Conservation (phyloP, 2,329 filamentous ascomycete species). For the Xylariomycetidae sp. region DNA sequence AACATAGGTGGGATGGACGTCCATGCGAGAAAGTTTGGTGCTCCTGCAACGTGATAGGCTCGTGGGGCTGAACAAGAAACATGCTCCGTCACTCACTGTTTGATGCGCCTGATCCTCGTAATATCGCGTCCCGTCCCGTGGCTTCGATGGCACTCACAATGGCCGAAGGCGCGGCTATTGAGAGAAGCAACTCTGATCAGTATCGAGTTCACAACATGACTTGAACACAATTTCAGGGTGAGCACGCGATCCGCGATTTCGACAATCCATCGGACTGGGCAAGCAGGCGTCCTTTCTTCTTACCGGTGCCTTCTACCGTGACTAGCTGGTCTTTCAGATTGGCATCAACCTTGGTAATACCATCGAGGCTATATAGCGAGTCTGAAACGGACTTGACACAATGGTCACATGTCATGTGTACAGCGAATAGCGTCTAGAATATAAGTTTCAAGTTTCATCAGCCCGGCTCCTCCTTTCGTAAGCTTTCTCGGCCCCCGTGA, state of each 20-base stretch:
- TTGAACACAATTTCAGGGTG: not conserved
- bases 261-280: no score
- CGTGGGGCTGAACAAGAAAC: constrained; percentile 8
- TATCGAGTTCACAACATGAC: constrained; percentile 8
- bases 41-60: constrained; percentile 1
- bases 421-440: constrained; percentile 81
- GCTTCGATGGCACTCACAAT: constrained; percentile 86
- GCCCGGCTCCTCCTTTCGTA: constrained; percentile 5
- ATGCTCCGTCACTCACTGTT: constrained; percentile 59
- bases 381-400: constrained; percentile 85
- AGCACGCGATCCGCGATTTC: no score
- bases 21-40: not conserved
- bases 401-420: constrained; percentile 84
- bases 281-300: constrained; percentile 15
- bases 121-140: constrained; percentile 89
- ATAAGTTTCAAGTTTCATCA: constrained; percentile 25
- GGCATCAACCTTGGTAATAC: constrained; percentile 78
- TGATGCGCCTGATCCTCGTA: constrained; percentile 80
- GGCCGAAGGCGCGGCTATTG: constrained; percentile 71
- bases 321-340: constrained; percentile 80
- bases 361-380: constrained; percentile 70
- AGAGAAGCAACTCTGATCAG: constrained; percentile 3
- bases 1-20: not conserved
- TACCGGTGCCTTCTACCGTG: constrained; percentile 77
- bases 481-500: not conserved